These are phyloP conservation scores for Fusarium buharicum DNA, from an alignment of 2,329 filamentous ascomycete genomes.

Conservation along the genomic window DNA sequence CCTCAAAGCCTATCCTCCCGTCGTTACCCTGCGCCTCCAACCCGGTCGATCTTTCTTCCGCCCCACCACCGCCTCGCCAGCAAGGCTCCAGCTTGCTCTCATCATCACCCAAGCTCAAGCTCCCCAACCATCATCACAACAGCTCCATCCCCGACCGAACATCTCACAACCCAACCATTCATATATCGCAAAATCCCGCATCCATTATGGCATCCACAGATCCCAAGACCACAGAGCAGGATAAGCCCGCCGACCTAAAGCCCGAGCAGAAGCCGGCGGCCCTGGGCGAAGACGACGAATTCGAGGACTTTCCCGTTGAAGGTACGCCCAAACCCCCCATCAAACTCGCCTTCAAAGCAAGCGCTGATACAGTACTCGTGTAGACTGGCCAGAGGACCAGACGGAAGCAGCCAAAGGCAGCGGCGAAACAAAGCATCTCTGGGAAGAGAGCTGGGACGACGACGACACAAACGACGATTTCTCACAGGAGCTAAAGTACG, in stretches of 20 bases:
- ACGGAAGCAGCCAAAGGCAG: conserved; percentile 79
- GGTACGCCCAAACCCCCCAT: conserved; percentile 62
- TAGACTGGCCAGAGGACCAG: conserved; percentile 94
- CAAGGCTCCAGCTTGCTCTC: conserved; percentile 37
- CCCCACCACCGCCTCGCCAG: conserved; percentile 22
- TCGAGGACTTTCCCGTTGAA: conserved; percentile 98
- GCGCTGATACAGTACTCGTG: not conserved
- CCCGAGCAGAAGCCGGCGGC: conserved; percentile 60
- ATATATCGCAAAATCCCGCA: not conserved
- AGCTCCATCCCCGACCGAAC: not conserved
- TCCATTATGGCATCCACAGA: conserved; percentile 42
- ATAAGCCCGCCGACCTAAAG: conserved; percentile 44
- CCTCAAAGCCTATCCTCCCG: not conserved
- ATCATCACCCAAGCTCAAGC: conserved; percentile 24
- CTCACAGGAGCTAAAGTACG: conserved; percentile 90
- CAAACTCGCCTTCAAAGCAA: no score
- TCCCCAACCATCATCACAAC: conserved; percentile 2
- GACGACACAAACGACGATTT: conserved; percentile 98
- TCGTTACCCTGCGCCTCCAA: not conserved
- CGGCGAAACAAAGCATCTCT: conserved; percentile 80
- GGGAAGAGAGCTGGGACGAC: conserved; percentile 99
- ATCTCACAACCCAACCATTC: not conserved
- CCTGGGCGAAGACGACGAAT: conserved; percentile 97
- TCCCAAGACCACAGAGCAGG: conserved; percentile 41
- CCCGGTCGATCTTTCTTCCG: conserved; percentile 34